Percentiles rank a stretch among this genome's conserved stretches.
These are phyloP conservation scores for Chlamydomonas sphaeroides DNA, from an alignment of 139 green algal species.

Conservation along the genomic window DNA sequence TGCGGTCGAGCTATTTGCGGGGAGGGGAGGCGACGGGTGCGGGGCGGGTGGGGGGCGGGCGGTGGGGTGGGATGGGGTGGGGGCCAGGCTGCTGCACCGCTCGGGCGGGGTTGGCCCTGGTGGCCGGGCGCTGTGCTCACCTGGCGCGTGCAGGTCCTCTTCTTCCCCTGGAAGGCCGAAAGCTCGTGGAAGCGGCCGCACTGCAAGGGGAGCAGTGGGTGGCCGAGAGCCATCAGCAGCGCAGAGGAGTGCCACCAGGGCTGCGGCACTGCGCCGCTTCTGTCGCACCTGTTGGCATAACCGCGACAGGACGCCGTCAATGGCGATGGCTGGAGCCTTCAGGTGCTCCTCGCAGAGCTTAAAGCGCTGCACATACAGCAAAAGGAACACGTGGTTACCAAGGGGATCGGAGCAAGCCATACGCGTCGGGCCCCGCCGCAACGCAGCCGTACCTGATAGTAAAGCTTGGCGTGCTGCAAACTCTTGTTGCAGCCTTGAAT, in stretches of 20 bases:
- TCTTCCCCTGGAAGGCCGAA: constrained; percentile 35
- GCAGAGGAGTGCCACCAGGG: too few relatives aligned
- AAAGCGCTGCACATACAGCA: constrained; percentile 9
- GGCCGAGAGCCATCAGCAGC: too few relatives aligned
- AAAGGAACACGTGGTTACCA: too few relatives aligned
- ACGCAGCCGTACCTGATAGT: constrained; percentile 7
- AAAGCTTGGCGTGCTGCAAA: constrained; percentile 30
- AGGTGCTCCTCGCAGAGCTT: constrained; percentile 38
- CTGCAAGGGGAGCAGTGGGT: too few relatives aligned
- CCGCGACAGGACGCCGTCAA: constrained; percentile 26
- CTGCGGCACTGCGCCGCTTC: too few relatives aligned
- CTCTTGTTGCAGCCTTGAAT: constrained; percentile 12
- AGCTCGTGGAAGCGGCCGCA: constrained; percentile 42
- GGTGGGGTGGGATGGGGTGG: too few relatives aligned
- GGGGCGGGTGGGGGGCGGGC: too few relatives aligned
- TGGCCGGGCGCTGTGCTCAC: too few relatives aligned
- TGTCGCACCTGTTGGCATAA: constrained; percentile 22
- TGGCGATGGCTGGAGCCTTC: constrained; percentile 22
- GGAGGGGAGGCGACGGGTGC: too few relatives aligned
- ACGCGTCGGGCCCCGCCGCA: background rate
- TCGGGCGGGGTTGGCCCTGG: too few relatives aligned
- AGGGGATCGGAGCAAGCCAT: background rate
- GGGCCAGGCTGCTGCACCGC: too few relatives aligned
- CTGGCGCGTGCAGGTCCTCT: constrained; percentile 8
- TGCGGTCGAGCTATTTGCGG: constrained; percentile 24